These are phyloP conservation scores for Penicillium sp. DNA, from an alignment of 2,329 filamentous ascomycete species.

Conservation along the genomic window DNA sequence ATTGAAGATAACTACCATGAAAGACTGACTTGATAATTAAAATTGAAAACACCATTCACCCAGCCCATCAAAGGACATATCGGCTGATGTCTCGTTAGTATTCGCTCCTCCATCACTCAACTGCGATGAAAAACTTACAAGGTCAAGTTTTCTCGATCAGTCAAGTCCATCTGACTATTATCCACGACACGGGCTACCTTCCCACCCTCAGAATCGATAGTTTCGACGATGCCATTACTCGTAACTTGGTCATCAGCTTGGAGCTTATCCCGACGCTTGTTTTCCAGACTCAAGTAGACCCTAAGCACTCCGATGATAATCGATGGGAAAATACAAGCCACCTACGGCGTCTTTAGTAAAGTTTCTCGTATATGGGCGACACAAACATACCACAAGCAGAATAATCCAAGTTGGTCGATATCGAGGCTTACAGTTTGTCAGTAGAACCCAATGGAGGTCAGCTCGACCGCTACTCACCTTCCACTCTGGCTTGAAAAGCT, in stretches of 20 bases:
- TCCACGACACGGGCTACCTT: constrained; percentile 37
- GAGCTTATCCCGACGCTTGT: constrained; percentile 42
- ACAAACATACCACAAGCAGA: constrained; percentile 36
- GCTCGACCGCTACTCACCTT: constrained; percentile 17
- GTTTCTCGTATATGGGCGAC: constrained; percentile 31
- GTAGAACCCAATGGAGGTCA: background rate
- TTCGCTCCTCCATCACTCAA: no score
- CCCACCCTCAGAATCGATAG: constrained; percentile 28
- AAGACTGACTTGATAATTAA: background rate
- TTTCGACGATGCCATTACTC: constrained; percentile 32
- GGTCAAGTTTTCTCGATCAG: constrained; percentile 41
- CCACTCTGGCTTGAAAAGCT: constrained; percentile 44
- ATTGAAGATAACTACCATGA: no score
- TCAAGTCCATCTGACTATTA: constrained; percentile 42
- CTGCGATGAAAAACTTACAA: no score
- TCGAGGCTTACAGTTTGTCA: constrained; percentile 14
- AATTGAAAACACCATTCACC: background rate
- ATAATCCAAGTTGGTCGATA: constrained; percentile 30
- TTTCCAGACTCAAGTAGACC: constrained; percentile 47
- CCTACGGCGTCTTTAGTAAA: constrained; percentile 32
- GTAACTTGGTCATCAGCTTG: constrained; percentile 19
- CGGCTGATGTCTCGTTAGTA: background rate
- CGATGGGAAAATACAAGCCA: constrained; percentile 45
- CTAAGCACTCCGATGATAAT: constrained; percentile 47
- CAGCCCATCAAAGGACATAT: background rate